These are phyloP conservation scores for Cenchrus purpureus DNA, from an alignment of 176 grass and related monocot genomes.

Conservation along the genomic window DNA sequence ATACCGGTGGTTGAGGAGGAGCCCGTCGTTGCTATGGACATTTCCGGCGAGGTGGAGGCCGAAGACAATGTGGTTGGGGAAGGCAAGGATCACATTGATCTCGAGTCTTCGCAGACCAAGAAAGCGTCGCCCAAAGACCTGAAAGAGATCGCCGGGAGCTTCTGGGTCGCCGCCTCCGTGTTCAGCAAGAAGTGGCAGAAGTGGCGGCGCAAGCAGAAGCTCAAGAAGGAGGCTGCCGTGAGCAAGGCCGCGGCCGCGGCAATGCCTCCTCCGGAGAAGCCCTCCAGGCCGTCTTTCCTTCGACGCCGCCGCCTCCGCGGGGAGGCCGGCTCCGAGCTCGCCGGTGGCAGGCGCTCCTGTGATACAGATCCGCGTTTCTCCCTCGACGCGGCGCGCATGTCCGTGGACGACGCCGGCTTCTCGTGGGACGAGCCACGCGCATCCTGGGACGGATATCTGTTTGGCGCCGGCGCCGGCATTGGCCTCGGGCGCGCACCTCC, in stretches of 20 bases:
- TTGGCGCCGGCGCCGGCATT: conserved; percentile 58
- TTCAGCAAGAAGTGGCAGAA: conserved; percentile 99
- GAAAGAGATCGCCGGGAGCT: conserved; percentile 93
- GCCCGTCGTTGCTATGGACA: conserved; percentile 52
- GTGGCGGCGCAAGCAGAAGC: conserved; percentile 92
- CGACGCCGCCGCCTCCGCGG: conserved; percentile 47
- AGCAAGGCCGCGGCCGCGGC: conserved; percentile 60
- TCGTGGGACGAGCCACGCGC: conserved; percentile 94
- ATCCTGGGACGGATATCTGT: conserved; percentile 95
- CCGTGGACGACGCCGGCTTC: conserved; percentile 84
- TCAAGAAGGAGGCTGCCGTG: conserved; percentile 82
- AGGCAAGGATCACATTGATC: conserved; percentile 81
- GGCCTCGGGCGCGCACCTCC: conserved; percentile 56
- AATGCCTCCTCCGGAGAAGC: conserved; percentile 54
- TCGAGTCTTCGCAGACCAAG: conserved; percentile 58
- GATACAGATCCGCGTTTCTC: conserved; percentile 96
- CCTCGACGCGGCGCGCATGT: conserved; percentile 88
- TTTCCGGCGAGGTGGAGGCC: conserved; percentile 70
- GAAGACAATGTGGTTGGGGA: conserved; percentile 25
- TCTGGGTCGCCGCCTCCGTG: conserved; percentile 94
- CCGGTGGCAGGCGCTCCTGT: conserved; percentile 73
- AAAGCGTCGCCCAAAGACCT: conserved; percentile 76
- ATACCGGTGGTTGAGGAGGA: conserved; percentile 54
- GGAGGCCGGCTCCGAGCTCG: conserved; percentile 65
- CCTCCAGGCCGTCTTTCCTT: conserved; percentile 61